phyloP scores from a whole-genome alignment of 768 basidiomycete genomes.

The Termitomyces sp. region DNA sequence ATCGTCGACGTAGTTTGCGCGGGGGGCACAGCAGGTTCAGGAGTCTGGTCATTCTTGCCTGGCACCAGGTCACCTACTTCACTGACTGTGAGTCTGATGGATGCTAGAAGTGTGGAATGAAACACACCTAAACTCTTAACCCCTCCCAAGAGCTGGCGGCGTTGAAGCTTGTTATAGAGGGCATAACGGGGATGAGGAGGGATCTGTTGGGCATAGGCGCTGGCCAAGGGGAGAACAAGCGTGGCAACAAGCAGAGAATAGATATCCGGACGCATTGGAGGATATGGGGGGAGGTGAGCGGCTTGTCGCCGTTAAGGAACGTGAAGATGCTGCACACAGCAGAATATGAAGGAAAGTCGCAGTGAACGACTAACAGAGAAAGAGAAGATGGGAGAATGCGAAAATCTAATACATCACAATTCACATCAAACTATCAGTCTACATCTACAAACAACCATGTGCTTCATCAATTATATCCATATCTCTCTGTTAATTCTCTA shows the following conservation, averaged over 20 bases:
- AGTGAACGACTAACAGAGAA: neutral
- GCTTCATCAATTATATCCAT: neutral
- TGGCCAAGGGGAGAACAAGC: constrained; percentile 20
- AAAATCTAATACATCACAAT: constrained; percentile 3
- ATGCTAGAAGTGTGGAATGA: neutral
- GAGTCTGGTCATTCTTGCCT: neutral
- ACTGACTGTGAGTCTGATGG: neutral
- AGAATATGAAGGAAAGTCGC: neutral
- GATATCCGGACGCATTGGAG: constrained; percentile 20
- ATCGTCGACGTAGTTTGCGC: constrained; percentile 2
- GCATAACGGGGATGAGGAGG: constrained; percentile 32
- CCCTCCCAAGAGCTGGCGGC: constrained; percentile 1
- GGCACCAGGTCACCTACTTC: neutral
- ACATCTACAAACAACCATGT: constrained; percentile 2
- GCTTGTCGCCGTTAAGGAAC: constrained; percentile 15
- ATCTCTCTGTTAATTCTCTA: too few relatives aligned
- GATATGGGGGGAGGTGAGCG: constrained; percentile 7
- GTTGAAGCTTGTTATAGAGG: constrained; percentile 17
- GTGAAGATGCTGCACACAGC: constrained; percentile 10
- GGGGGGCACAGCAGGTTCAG: neutral
- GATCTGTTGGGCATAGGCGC: constrained; percentile 35
- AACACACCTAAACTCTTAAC: neutral
- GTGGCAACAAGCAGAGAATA: constrained; percentile 27
- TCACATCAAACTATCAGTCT: constrained; percentile 6
- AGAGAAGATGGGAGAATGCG: constrained; percentile 1